phyloP scores from a whole-genome alignment of 78 protist species.

The Mantamonas sphyraenae region DNA sequence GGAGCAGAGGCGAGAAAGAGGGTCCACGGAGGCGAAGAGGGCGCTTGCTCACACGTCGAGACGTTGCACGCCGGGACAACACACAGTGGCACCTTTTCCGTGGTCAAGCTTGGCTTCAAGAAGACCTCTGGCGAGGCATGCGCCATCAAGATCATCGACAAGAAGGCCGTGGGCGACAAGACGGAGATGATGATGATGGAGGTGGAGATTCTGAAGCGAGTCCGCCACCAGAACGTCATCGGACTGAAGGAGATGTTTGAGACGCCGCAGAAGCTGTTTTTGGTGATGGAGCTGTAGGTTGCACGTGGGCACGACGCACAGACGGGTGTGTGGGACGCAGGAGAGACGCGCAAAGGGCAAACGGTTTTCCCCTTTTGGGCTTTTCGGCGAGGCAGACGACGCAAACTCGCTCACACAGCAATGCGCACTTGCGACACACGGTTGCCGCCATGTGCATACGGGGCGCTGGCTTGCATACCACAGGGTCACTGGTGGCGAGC shows the following conservation, averaged over 20 bases:
- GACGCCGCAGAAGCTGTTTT: conserved; percentile 5
- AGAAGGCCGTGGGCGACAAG: not conserved
- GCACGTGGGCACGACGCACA: too few species aligned
- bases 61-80: too few species aligned
- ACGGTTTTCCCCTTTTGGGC: not conserved
- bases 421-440: too few species aligned
- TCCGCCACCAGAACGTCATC: conserved; percentile 23
- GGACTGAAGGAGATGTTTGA: conserved; percentile 18
- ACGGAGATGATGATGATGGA: conserved; percentile 34
- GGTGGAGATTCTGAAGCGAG: conserved; percentile 56
- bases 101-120: too few species aligned
- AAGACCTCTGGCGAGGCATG: not conserved
- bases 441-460: too few species aligned
- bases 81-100: too few species aligned
- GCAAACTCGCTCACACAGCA: too few species aligned
- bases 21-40: too few species aligned
- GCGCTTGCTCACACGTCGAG: too few species aligned
- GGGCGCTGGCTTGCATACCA: too few species aligned
- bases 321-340: too few species aligned
- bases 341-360: not conserved
- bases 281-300: conserved; percentile 7
- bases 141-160: conserved; percentile 58
- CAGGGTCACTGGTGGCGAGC: conserved; percentile 82
- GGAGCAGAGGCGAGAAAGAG: too few species aligned
- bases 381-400: not conserved